phyloP scores from a whole-genome alignment of 805 yeast genomes.

The Pichia californica region DNA sequence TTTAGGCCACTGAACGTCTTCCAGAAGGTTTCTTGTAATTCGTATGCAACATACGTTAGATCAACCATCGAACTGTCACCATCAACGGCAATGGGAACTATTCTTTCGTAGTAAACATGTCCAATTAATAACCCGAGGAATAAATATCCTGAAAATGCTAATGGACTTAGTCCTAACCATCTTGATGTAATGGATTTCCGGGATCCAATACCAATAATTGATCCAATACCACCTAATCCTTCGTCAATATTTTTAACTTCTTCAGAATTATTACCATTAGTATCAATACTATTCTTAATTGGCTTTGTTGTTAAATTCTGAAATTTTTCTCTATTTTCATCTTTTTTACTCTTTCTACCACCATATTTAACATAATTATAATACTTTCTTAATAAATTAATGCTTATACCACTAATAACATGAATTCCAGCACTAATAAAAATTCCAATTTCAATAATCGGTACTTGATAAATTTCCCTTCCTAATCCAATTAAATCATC shows the following conservation, averaged over 20 bases:
- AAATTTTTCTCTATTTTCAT: slow-evolving; percentile 2
- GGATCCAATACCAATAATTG: slow-evolving; percentile 50
- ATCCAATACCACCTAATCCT: slow-evolving; percentile 58
- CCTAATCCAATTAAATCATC: slow-evolving; percentile 55
- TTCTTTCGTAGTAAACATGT: slow-evolving; percentile 44
- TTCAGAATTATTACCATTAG: slow-evolving; percentile 20
- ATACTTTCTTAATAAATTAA: slow-evolving; percentile 35
- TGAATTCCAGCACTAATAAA: slow-evolving; percentile 46
- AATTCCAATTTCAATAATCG: slow-evolving; percentile 42
- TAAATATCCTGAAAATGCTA: slow-evolving; percentile 54
- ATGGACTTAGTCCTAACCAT: slow-evolving; percentile 46
- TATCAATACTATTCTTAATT: slow-evolving; percentile 4
- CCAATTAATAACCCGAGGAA: slow-evolving; percentile 37
- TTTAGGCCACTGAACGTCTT: slow-evolving; percentile 24
- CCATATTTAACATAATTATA: slow-evolving; percentile 25
- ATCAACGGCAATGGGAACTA: slow-evolving; percentile 46
- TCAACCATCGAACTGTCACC: slow-evolving; percentile 58
- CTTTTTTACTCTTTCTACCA: slow-evolving; percentile 8
- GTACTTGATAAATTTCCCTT: slow-evolving; percentile 53
- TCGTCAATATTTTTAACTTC: slow-evolving; percentile 33
- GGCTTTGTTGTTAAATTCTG: no score
- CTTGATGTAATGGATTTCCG: slow-evolving; percentile 39
- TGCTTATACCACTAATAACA: slow-evolving; percentile 43
- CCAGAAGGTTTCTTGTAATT: slow-evolving; percentile 16
- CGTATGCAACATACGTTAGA: slow-evolving; percentile 44